Evolutionary conservation across 1,284 basidiomycete species (phyloP), one percentile per base, ranked within the genome.

Genomic region (Tylopilus sp.): DNA sequence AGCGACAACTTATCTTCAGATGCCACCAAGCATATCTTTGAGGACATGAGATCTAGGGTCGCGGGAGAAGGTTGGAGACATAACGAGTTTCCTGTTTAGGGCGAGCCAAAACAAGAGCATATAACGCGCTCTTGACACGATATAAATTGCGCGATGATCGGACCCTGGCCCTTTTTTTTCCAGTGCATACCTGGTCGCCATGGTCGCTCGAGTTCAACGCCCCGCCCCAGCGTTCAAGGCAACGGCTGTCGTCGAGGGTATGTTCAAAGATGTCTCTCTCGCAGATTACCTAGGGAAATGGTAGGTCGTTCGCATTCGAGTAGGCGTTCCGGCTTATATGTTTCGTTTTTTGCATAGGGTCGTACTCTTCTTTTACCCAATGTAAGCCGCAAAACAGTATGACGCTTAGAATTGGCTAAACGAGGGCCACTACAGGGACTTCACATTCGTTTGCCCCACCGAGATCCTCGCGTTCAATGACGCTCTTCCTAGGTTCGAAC

Each of bases 401-500:
- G 17, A 18, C 20, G 33, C 29, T 46, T 48, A 4, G 14, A 18
- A 28, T 17, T 11, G 10, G 10, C 44, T 48, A 26, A 51, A 15
- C 34, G 8, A 11, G 6, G 2, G n/a, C 41, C 4, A 1, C 12
- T 42, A 39, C 57, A 85, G 83, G 73, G 84, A 88, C 64, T 85
- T 85, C 68, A 89, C 85, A 43, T 90, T 93, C 63, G 91, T 94
- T 61, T 93, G 91, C 75, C 91, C 91, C 31, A 93, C 91, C 56
- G 91, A 94, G 71, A 93, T 94, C 65, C 81, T 94, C 40, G 91
- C 91, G 1, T 94, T 93, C 79, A 92, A 94, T 69, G 85, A 89
- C 58, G 85, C 88, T 7, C 79, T 94, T 42, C 66, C 79, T 40
- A 74, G 80, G 59, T 92, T 94, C 76, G 74, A 80, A 49, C 77